These are phyloP conservation scores for Ascoidea rubescens DNA, from an alignment of 805 yeast species.

Conservation along the genomic window DNA sequence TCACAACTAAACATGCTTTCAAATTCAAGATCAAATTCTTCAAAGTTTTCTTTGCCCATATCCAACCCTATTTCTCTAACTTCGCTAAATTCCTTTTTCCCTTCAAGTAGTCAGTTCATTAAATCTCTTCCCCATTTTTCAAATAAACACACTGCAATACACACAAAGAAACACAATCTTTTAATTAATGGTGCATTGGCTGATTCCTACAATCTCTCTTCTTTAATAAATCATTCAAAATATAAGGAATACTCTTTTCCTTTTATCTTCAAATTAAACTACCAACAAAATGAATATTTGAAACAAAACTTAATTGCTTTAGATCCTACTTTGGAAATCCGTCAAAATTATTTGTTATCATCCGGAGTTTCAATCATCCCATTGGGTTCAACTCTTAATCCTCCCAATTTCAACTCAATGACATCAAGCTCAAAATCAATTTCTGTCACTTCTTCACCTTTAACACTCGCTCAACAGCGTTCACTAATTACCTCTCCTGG, in stretches of 20 bases:
- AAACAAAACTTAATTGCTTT: constrained; percentile 1
- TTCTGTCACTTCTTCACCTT: not conserved
- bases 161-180: not conserved
- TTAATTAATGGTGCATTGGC: constrained; percentile 3
- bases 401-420: no score
- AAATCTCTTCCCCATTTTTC: not conserved
- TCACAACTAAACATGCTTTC: no score
- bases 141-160: not conserved
- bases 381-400: constrained; percentile 2
- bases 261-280: constrained; percentile 4
- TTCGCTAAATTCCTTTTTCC: no score
- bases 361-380: constrained; percentile 6
- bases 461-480: not conserved
- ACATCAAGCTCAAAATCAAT: constrained; percentile 1
- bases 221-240: constrained; percentile 2
- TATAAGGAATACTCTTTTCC: constrained; percentile 1
- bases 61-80: no score
- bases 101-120: no score
- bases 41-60: no score
- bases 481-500: constrained; percentile 8
- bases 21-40: no score
- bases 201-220: constrained; percentile 3
- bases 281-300: constrained; percentile 3
- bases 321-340: constrained; percentile 6
- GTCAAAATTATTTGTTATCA: constrained; percentile 10